Evolutionary conservation across 2,329 filamentous ascomycete species (phyloP).

Genomic region (Colletotrichum magnum): DNA sequence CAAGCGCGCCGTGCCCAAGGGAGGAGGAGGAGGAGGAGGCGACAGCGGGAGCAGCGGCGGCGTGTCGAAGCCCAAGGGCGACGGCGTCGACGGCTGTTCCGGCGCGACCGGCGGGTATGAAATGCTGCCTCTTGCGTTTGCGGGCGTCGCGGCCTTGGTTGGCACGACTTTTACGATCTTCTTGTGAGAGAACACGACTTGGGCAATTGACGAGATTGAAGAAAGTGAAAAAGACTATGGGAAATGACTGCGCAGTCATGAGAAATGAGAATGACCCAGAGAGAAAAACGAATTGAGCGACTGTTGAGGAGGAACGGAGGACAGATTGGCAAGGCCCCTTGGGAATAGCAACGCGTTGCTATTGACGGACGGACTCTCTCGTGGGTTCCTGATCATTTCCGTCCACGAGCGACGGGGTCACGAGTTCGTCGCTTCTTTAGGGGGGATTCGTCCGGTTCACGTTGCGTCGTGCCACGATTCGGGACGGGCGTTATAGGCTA

Average conservation of each 20-base stretch:
- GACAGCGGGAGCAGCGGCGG: neutral
- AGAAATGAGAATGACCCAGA: neutral
- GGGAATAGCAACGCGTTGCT: neutral
- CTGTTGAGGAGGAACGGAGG: neutral
- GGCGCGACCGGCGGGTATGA: slow-evolving; percentile 3
- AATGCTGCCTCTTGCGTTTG: slow-evolving; percentile 2
- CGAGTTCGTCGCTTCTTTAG: slow-evolving; percentile 10
- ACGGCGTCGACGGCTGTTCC: slow-evolving; percentile 18
- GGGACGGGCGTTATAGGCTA: slow-evolving; percentile 8
- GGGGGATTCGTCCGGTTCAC: neutral
- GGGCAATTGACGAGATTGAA: neutral
- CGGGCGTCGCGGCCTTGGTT: slow-evolving; percentile 1
- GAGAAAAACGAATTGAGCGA: neutral
- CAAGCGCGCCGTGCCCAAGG: slow-evolving; percentile 20
- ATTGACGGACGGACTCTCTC: neutral
- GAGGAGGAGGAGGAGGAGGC: neutral
- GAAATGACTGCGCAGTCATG: neutral
- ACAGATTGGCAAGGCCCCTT: neutral
- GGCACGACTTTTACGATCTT: neutral
- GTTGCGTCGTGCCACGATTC: neutral
- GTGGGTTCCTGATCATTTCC: neutral
- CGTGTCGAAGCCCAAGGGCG: too few species aligned
- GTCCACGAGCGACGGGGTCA: neutral
- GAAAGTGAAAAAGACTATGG: neutral
- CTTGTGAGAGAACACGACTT: neutral